These are phyloP conservation scores for Rhodotorula babjevae DNA, from an alignment of 768 basidiomycete genomes.

Conservation along the genomic window DNA sequence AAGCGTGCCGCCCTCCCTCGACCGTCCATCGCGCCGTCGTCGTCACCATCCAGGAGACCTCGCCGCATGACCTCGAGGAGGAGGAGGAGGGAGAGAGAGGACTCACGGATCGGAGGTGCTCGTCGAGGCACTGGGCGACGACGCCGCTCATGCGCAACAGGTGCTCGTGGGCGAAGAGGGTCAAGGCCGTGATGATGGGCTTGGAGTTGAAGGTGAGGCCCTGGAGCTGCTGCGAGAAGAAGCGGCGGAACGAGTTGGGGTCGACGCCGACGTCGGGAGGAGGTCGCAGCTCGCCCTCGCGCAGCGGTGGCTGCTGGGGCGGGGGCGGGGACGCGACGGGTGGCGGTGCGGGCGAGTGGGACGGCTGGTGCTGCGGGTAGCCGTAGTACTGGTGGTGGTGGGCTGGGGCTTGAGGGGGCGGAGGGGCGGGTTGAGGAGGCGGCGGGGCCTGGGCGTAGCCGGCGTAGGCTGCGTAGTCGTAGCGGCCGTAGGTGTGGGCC, in stretches of 20 bases:
- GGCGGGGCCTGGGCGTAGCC: constrained; percentile 2
- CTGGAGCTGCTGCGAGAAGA: constrained; percentile 66
- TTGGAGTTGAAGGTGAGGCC: constrained; percentile 90
- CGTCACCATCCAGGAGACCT: too few species aligned
- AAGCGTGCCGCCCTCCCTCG: too few species aligned
- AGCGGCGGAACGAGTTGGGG: constrained; percentile 69
- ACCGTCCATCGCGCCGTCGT: too few species aligned
- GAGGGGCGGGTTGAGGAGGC: background rate
- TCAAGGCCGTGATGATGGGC: constrained; percentile 85
- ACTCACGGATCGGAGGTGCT: constrained; percentile 87
- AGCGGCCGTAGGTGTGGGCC: constrained; percentile 9
- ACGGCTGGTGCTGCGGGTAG: constrained; percentile 47
- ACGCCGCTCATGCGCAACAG: constrained; percentile 64
- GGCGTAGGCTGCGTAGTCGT: constrained; percentile 21
- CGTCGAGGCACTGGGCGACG: constrained; percentile 73
- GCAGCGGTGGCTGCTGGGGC: constrained; percentile 49
- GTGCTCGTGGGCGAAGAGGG: constrained; percentile 86
- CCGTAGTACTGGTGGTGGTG: constrained; percentile 35
- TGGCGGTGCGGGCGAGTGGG: constrained; percentile 50
- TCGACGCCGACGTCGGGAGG: constrained; percentile 48
- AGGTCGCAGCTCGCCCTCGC: constrained; percentile 22
- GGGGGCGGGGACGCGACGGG: constrained; percentile 26
- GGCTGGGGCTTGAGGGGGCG: constrained; percentile 31
- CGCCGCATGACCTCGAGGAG: background rate
- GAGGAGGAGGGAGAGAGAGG: background rate